Conservation (phyloP, 306 rosid species). For the Aeschynomene evenia region DNA sequence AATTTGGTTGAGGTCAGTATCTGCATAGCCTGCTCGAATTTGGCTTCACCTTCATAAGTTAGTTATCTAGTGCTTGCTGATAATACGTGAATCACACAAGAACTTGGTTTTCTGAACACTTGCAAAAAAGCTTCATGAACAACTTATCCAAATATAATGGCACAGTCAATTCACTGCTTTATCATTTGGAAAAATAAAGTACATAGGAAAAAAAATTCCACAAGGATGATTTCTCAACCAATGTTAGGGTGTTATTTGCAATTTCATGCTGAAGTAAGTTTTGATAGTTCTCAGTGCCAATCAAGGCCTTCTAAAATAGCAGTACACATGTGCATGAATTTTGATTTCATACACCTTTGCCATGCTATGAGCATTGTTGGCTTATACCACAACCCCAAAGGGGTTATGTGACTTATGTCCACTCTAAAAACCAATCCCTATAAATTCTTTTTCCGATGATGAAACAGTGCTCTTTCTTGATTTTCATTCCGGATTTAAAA, state of each 20-base stretch:
- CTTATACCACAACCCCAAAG: slow-evolving; percentile 22
- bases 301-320: slow-evolving; percentile 24
- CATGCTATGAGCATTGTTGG: slow-evolving; percentile 12
- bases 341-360: slow-evolving; percentile 17
- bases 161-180: background rate
- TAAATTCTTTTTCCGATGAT: slow-evolving; percentile 32
- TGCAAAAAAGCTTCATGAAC: background rate
- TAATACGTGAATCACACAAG: slow-evolving; percentile 11
- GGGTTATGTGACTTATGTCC: slow-evolving; percentile 17
- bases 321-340: slow-evolving; percentile 20
- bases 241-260: slow-evolving; percentile 27
- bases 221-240: slow-evolving; percentile 19
- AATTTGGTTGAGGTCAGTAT: slow-evolving; percentile 1
- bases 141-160: background rate
- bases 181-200: slow-evolving; percentile 3
- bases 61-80: slow-evolving; percentile 8
- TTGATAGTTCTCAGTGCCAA: slow-evolving; percentile 19
- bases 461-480: slow-evolving; percentile 35
- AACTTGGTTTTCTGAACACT: too few species aligned
- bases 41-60: slow-evolving; percentile 19
- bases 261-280: slow-evolving; percentile 24
- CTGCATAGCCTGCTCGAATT: background rate
- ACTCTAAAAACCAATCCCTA: slow-evolving; percentile 31
- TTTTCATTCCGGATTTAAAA: slow-evolving; percentile 39
- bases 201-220: background rate